A percentile compares a stretch with the other conserved stretches of the same genome.
Conservation (phyloP, 345 rosid genomes). For the Ceriops decandra region DNA sequence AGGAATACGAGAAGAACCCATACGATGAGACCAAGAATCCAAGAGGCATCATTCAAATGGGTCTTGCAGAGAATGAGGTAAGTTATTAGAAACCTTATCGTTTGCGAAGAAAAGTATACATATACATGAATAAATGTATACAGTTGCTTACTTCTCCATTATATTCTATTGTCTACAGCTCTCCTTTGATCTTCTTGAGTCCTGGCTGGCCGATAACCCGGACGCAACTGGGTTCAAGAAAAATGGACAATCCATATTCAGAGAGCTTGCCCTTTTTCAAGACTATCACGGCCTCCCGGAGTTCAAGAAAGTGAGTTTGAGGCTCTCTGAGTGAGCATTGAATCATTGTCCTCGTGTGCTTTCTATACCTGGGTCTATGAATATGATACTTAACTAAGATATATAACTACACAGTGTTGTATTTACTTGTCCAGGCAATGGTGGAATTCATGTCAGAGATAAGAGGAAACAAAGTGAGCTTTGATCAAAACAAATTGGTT, state of each 20-base stretch:
- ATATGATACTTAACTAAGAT: not conserved
- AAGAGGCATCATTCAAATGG: slow-evolving; percentile 73
- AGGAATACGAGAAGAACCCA: slow-evolving; percentile 76
- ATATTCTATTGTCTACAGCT: slow-evolving; percentile 37
- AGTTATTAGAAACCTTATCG: not conserved
- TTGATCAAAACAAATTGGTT: slow-evolving; percentile 52
- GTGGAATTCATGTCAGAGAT: slow-evolving; percentile 80
- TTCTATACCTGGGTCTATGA: not conserved
- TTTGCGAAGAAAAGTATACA: not conserved
- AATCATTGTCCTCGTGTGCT: not conserved
- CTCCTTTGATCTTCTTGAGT: slow-evolving; percentile 64
- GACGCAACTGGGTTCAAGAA: slow-evolving; percentile 58
- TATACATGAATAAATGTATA: not conserved
- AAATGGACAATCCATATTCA: slow-evolving; percentile 60
- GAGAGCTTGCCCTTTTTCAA: slow-evolving; percentile 81
- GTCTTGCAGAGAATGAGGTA: slow-evolving; percentile 87
- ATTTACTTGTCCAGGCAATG: slow-evolving; percentile 43
- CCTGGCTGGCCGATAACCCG: slow-evolving; percentile 65
- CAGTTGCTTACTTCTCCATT: not conserved
- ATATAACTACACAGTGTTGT: not conserved
- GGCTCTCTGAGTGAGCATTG: not conserved
- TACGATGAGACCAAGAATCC: slow-evolving; percentile 63
- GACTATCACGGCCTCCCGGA: slow-evolving; percentile 73
- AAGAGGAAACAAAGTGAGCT: slow-evolving; percentile 66
- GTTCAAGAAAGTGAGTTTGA: slow-evolving; percentile 55